phyloP scores from a whole-genome alignment of 805 yeast genomes.

The Schizosaccharomyces japonicus region DNA sequence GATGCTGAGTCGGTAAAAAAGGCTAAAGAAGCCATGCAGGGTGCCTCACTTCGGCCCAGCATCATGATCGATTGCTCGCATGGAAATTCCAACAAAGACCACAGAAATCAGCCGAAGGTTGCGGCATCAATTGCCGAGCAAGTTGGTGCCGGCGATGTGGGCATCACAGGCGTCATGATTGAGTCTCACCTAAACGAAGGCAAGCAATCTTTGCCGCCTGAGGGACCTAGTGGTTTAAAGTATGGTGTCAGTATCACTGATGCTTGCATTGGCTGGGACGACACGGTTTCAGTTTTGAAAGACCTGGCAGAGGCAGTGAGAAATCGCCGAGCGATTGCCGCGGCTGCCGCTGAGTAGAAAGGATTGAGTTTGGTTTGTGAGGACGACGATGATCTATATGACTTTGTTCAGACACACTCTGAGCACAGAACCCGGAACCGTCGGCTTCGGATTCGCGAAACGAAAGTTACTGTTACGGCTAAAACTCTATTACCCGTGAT shows the following conservation, averaged over 20 bases:
- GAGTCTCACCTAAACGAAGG: conserved; percentile 85
- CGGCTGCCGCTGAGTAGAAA: too few relatives aligned
- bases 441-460: too few relatives aligned
- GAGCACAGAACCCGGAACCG: too few relatives aligned
- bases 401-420: too few relatives aligned
- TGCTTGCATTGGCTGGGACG: conserved; percentile 83
- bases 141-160: conserved; percentile 53
- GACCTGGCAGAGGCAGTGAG: conserved; percentile 65
- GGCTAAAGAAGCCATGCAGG: conserved; percentile 44
- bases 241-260: conserved; percentile 95
- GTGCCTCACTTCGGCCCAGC: conserved; percentile 21
- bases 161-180: conserved; percentile 81
- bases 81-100: conserved; percentile 87
- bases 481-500: too few relatives aligned
- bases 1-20: conserved; percentile 55
- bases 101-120: conserved; percentile 88
- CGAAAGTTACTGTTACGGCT: too few relatives aligned
- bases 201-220: conserved; percentile 55
- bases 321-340: conserved; percentile 41
- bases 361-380: too few relatives aligned
- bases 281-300: conserved; percentile 58
- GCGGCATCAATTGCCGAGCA: conserved; percentile 61
- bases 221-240: conserved; percentile 34
- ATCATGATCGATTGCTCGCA: conserved; percentile 96
- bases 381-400: too few relatives aligned